Evolutionary conservation across 2,329 filamentous ascomycete genomes (phyloP), one percentile per base, ranked within the genome.

Genomic region (Curvularia spicifera): DNA sequence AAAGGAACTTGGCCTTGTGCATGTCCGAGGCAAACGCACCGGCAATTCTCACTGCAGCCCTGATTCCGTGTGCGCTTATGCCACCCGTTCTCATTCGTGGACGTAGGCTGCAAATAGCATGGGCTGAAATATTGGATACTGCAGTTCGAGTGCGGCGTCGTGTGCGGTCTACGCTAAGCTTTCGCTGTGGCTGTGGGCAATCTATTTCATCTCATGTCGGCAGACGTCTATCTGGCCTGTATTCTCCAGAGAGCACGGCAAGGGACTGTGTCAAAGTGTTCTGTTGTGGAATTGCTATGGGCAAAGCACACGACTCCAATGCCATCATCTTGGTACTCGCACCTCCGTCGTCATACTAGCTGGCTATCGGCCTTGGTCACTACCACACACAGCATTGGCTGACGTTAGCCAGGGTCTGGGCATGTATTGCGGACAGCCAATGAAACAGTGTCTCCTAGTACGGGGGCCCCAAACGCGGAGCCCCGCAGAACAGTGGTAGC

Each of bases 11-110:
- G 46, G 29, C 29, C 33, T 15, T 40, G 50, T 44, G 40, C 47
- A 51, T 44, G 44, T 53, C 57, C 52, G 56, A 57, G 51, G 62
- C 54, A 60, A 52, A 57, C 31, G 55, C 52, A 58, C 57, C 62
- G 62, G 62, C 62, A 63, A 63, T 62, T 58, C 24, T 35, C 56
- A 46, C 56, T 52, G 20, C 22, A 40, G 56, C 33, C n/a, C 31
- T 58, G 51, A 15, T 35, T 33, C 47, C 22, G 53, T 50, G 8
- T 31, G 35, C 46, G 50, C 52, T 31, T 51, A 24, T 53, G 24
- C 51, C 40, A 54, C 18, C 45, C 31, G 13, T 45, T 37, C 33
- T 40, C 46, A 13, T 49, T 13, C 13, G 50, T 43, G 46, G 52
- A 53, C 20, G 48, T 20, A 15, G n/a, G n/a, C 33, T 33, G n/a